Evolutionary conservation across 108 stramenopile species (phyloP), one percentile per base, ranked within the genome.

Genomic region (Nitzschia inconspicua): DNA sequence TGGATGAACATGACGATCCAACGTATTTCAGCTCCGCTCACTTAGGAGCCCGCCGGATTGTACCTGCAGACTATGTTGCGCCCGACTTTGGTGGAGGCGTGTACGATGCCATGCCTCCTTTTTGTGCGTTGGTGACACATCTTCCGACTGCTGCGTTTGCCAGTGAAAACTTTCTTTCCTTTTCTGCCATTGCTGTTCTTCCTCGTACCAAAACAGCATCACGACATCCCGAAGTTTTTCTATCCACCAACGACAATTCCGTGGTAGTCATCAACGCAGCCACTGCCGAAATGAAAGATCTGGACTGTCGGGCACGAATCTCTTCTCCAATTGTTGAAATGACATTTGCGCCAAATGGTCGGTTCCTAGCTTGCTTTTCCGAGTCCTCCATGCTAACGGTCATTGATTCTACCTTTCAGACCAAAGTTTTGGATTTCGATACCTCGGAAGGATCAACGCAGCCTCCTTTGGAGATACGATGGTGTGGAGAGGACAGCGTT

Each of bases 401-500:
- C 30, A 85, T 97, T 49, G 85, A 88, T 4, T 85, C 93, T 24
- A 86, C 79, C 16, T 95, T 97, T 64, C 85, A 87, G 65, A 94
- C 89, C 6, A 94, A 89, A 61, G 95, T 96, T 2, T 63, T 96
- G 14, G 92, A 93, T 57, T 96, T 96, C 76, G 90, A 92, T 71
- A 89, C 92, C 1, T 79, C 84, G 18, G 79, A 84, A 52, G 88
- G 86, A 20, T 82, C 81, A 30, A 63, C 77, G 2, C 76, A 78
- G 10, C 75, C 86, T 11, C 89, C 90, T 1, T 30, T 76, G 51
- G 81, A 80, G 27, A 90, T 96, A 84, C 65, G 79, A 50, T 96
- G 96, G 96, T 98, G 97, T 53, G 97, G 97, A 43, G 90, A 95
- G 64, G 97, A 98, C 68, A 74, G 88, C 48, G 94, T 97, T 5